Percentiles rank a stretch among this genome's conserved stretches.
Evolutionary conservation across 140 eudicot species (phyloP).

Genomic region (Anethum foeniculum): DNA sequence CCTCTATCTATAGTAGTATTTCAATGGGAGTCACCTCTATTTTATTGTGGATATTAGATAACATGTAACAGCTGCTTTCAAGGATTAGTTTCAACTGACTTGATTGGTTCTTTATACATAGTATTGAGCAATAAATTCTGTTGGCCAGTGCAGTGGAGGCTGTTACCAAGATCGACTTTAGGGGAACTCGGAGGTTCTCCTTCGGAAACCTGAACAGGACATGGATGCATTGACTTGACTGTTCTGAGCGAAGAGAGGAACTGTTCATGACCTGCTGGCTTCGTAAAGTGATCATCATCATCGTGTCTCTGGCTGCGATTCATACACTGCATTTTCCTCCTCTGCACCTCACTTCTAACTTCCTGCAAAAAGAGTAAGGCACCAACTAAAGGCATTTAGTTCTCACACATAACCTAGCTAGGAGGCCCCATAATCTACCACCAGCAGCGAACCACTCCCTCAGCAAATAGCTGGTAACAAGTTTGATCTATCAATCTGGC

Average conservation of each 20-base stretch:
- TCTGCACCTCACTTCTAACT: conserved; percentile 52
- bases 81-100: conserved; percentile 32
- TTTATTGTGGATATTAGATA: neutral
- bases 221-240: conserved; percentile 26
- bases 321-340: conserved; percentile 30
- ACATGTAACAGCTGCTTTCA: neutral
- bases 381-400: neutral
- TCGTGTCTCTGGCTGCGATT: conserved; percentile 17
- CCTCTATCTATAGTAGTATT: neutral
- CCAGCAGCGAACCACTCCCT: no score
- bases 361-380: conserved; percentile 30
- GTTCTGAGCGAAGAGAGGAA: conserved; percentile 41
- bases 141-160: conserved; percentile 27
- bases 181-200: conserved; percentile 20
- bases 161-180: conserved; percentile 19
- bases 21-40: neutral
- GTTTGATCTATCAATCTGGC: neutral
- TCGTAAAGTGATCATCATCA: conserved; percentile 32
- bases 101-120: conserved; percentile 46
- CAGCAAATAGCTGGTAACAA: neutral
- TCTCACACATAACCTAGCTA: neutral
- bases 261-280: conserved; percentile 60
- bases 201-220: conserved; percentile 18
- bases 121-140: conserved; percentile 29
- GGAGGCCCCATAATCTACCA: neutral